Percentiles rank a stretch among this genome's conserved stretches.
Conservation (phyloP, 805 yeast species). For the Metschnikowia similis region DNA sequence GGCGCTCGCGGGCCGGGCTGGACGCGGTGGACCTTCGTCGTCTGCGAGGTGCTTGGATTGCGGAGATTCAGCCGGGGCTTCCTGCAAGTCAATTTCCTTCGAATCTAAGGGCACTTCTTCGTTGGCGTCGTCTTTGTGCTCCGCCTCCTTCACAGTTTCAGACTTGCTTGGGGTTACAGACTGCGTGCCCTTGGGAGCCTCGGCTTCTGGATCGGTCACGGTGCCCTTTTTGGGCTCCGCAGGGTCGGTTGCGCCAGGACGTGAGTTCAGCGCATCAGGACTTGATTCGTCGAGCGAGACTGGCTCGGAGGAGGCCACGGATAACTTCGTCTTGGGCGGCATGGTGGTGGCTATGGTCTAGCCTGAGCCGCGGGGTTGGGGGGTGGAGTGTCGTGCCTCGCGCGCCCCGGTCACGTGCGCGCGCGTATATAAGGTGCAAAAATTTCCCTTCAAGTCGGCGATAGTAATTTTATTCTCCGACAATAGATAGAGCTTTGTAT, state of each 20-base stretch:
- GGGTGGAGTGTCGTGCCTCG: background rate
- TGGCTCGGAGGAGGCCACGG: conserved; percentile 33
- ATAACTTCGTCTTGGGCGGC: conserved; percentile 21
- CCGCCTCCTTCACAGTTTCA: background rate
- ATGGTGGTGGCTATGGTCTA: background rate
- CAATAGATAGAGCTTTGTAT: conserved; percentile 40
- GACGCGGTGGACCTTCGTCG: conserved; percentile 32
- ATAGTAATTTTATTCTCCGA: conserved; percentile 33
- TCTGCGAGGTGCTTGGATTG: background rate
- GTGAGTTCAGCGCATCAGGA: background rate
- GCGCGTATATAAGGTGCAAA: background rate
- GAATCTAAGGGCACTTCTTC: background rate
- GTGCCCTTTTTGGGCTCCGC: background rate
- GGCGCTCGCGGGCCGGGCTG: conserved; percentile 61
- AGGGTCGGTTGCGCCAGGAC: conserved; percentile 2
- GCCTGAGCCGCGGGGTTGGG: background rate
- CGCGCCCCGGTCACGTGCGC: conserved; percentile 2
- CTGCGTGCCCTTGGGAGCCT: conserved; percentile 1
- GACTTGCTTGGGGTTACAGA: background rate
- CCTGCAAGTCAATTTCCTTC: background rate
- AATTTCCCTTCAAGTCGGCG: conserved; percentile 14
- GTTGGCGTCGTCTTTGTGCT: background rate
- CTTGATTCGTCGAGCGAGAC: conserved; percentile 22
- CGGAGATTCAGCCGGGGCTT: background rate
- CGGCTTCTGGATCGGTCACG: background rate